These are phyloP conservation scores for Phylloporus scabripes DNA, from an alignment of 768 basidiomycete species.

Conservation along the genomic window DNA sequence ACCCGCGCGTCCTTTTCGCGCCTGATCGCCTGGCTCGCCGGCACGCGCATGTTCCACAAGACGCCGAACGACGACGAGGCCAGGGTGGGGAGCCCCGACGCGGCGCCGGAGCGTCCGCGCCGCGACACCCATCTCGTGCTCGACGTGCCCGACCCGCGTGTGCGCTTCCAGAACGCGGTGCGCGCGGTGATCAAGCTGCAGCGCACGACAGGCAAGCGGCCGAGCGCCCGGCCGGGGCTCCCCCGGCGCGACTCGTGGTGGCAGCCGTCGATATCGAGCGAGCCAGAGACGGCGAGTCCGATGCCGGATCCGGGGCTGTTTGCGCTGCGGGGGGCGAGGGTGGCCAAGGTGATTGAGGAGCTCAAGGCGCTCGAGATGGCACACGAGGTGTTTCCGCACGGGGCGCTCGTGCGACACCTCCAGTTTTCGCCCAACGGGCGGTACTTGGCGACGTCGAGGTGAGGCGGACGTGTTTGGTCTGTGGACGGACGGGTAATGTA, in stretches of 20 bases:
- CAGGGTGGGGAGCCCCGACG: background rate
- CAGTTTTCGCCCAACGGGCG: conserved; percentile 54
- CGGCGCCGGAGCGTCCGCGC: background rate
- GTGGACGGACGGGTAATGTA: background rate
- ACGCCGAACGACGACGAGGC: background rate
- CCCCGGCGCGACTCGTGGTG: conserved; percentile 26
- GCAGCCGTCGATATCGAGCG: conserved; percentile 12
- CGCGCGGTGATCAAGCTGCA: conserved; percentile 40
- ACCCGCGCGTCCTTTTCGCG: conserved; percentile 7
- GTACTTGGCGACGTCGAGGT: conserved; percentile 52
- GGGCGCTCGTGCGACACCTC: conserved; percentile 48
- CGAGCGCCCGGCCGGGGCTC: conserved; percentile 20
- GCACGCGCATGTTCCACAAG: background rate
- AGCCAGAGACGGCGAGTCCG: conserved; percentile 10
- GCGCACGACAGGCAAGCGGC: conserved; percentile 24
- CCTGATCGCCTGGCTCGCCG: conserved; percentile 10
- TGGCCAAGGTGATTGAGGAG: conserved; percentile 36
- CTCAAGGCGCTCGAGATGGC: conserved; percentile 34
- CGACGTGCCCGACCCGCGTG: conserved; percentile 21
- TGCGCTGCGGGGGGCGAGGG: conserved; percentile 34
- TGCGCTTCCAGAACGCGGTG: conserved; percentile 38
- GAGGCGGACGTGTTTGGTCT: background rate
- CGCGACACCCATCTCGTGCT: conserved; percentile 13
- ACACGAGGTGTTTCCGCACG: conserved; percentile 39
- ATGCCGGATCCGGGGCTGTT: conserved; percentile 11